Percentiles rank a stretch among this genome's conserved stretches.
Conservation (phyloP, 2,329 filamentous ascomycete species). For the Trichoderma atrobrunneum region DNA sequence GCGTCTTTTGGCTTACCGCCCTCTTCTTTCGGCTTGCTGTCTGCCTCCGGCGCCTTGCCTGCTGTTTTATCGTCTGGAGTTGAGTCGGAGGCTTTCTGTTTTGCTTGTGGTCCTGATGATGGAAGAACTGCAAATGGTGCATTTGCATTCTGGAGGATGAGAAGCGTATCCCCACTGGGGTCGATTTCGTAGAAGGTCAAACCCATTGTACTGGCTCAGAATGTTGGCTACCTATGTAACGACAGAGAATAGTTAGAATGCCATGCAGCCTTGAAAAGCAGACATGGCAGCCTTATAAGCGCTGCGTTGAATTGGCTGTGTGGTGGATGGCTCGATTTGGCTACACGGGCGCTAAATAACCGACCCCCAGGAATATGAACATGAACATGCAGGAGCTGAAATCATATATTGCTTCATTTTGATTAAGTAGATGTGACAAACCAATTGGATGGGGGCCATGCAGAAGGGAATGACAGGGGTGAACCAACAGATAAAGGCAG, state of each 20-base stretch:
- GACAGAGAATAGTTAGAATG: not conserved
- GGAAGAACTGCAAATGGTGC: not conserved
- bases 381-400: not conserved
- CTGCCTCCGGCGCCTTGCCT: not conserved
- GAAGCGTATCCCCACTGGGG: slow-evolving; percentile 9
- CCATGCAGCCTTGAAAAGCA: not conserved
- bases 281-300: not conserved
- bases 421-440: not conserved
- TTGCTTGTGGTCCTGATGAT: not conserved
- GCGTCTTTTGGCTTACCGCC: not conserved
- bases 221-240: not conserved
- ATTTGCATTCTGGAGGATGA: slow-evolving; percentile 1
- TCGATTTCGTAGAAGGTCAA: not conserved
- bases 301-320: not conserved
- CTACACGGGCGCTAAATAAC: not conserved
- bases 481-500: not conserved
- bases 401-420: not conserved
- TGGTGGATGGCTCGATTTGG: not conserved
- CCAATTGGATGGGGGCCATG: not conserved
- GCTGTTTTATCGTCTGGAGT: not conserved
- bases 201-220: not conserved
- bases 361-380: not conserved
- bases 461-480: not conserved
- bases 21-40: not conserved
- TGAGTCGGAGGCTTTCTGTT: not conserved